phyloP scores from a whole-genome alignment of 2,329 filamentous ascomycete species.

The Fusarium xyrophilum region DNA sequence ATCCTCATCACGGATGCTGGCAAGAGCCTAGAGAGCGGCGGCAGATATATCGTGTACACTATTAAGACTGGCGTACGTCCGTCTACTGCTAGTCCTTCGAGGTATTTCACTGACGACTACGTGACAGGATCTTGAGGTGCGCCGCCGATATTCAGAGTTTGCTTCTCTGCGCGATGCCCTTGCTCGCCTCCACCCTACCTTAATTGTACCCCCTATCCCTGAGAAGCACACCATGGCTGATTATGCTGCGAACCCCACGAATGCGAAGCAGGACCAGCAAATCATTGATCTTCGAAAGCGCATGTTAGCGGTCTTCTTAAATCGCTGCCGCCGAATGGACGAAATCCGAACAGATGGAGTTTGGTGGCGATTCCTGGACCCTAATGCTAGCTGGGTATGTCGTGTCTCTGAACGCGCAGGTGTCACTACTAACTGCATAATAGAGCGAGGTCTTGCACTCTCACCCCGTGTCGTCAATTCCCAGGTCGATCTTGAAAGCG shows the following conservation, averaged over 20 bases:
- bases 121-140: constrained; percentile 86
- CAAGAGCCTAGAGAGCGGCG: constrained; percentile 91
- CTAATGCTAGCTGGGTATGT: constrained; percentile 95
- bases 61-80: constrained; percentile 85
- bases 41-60: constrained; percentile 95
- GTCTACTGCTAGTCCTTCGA: neutral
- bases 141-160: constrained; percentile 95
- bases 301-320: constrained; percentile 95
- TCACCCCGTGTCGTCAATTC: constrained; percentile 86
- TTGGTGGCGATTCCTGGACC: constrained; percentile 97
- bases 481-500: constrained; percentile 92
- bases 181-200: constrained; percentile 88
- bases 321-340: constrained; percentile 91
- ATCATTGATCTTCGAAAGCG: constrained; percentile 97
- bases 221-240: constrained; percentile 99
- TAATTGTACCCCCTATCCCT: constrained; percentile 95
- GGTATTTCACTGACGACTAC: neutral
- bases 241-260: constrained; percentile 96
- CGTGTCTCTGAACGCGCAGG: neutral
- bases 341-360: constrained; percentile 91
- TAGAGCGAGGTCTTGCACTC: constrained; percentile 95
- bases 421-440: constrained; percentile 27
- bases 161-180: constrained; percentile 87
- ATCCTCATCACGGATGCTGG: constrained; percentile 94
- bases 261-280: constrained; percentile 94